Conservation (phyloP, 2,329 filamentous ascomycete species). For the Albifimbria verrucaria region DNA sequence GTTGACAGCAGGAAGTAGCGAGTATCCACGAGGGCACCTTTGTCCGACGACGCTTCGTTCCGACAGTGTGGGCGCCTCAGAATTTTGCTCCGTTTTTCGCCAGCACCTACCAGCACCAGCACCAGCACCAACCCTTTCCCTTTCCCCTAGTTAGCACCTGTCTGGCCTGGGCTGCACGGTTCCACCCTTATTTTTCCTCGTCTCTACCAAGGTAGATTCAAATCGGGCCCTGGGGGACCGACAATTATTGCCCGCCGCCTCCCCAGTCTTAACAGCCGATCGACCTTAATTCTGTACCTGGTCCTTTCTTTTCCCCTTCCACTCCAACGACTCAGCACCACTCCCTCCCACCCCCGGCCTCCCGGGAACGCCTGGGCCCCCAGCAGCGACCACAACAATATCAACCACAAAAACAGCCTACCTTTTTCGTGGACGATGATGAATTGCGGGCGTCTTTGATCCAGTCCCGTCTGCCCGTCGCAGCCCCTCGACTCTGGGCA, state of each 20-base stretch:
- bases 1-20: too few relatives aligned
- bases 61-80: background rate
- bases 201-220: background rate
- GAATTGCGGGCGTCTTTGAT: background rate
- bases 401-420: background rate
- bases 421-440: background rate
- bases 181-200: background rate
- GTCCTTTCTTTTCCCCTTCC: background rate
- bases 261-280: background rate
- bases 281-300: background rate
- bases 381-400: background rate
- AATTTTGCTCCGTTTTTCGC: background rate
- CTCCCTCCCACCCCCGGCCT: background rate
- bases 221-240: background rate
- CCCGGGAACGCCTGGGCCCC: conserved; percentile 1
- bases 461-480: background rate
- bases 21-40: background rate
- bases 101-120: background rate
- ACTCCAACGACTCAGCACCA: background rate
- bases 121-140: background rate
- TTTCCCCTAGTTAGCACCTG: background rate
- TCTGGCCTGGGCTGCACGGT: background rate
- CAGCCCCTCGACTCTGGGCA: background rate
- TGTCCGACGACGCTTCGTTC: background rate
- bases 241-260: background rate